phyloP scores from a whole-genome alignment of 2,329 filamentous ascomycete species.

The Simplicillium aogashimaense region DNA sequence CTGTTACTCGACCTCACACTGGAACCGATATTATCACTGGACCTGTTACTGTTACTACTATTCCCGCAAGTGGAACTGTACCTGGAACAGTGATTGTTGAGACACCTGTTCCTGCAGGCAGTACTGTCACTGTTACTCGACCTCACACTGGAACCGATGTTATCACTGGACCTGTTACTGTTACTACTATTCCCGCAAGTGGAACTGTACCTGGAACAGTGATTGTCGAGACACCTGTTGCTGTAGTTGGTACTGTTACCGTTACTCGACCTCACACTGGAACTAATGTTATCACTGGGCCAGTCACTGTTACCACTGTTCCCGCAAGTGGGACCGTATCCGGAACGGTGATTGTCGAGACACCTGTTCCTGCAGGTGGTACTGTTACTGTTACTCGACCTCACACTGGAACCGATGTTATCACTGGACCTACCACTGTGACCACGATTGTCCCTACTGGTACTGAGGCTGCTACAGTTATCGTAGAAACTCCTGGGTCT shows the following conservation, averaged over 20 bases:
- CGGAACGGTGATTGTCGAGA: neutral
- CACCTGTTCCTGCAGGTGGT: neutral
- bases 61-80: neutral
- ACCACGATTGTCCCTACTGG: too few relatives aligned
- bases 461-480: too few relatives aligned
- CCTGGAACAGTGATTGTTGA: neutral
- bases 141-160: neutral
- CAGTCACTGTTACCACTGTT: neutral
- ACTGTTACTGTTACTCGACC: too few relatives aligned
- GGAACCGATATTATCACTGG: neutral
- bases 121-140: neutral
- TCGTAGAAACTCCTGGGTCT: too few relatives aligned
- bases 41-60: neutral
- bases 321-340: neutral
- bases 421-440: too few relatives aligned
- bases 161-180: neutral
- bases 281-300: too few relatives aligned
- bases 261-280: too few relatives aligned
- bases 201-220: neutral
- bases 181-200: neutral
- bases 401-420: too few relatives aligned
- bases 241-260: too few relatives aligned
- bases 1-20: neutral
- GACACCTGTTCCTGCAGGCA: neutral
- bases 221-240: neutral